These are phyloP conservation scores for Crataegus laevigata DNA, from an alignment of 306 rosid species.

Conservation along the genomic window DNA sequence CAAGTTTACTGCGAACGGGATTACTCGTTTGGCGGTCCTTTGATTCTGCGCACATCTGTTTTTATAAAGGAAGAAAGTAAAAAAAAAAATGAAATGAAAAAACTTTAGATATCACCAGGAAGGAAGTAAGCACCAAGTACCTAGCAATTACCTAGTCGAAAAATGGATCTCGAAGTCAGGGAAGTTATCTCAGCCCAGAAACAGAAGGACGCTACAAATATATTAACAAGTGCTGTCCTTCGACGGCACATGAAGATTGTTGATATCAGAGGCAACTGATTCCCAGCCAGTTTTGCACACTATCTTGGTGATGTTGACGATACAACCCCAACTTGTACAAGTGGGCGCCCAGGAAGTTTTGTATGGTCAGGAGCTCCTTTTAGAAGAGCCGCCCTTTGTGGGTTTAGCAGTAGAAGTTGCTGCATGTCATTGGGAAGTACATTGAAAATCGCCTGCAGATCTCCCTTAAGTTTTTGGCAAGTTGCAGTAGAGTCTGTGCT, in stretches of 20 bases:
- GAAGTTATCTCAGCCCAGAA: conserved; percentile 12
- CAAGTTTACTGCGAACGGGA: conserved; percentile 13
- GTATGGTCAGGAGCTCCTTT: conserved; percentile 35
- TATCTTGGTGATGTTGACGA: conserved; percentile 43
- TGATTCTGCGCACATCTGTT: conserved; percentile 16
- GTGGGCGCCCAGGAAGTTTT: conserved; percentile 48
- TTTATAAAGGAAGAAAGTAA: background rate
- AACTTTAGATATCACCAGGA: conserved; percentile 1
- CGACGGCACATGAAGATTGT: conserved; percentile 15
- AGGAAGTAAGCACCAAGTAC: conserved; percentile 3
- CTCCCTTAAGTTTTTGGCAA: conserved; percentile 50
- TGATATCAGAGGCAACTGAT: conserved; percentile 15
- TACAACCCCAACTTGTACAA: conserved; percentile 22
- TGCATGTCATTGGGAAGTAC: conserved; percentile 82
- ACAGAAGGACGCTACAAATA: conserved; percentile 19
- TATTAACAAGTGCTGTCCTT: conserved; percentile 19
- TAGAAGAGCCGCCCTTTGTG: conserved; percentile 65
- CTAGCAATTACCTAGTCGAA: conserved; percentile 13
- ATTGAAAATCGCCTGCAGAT: conserved; percentile 52
- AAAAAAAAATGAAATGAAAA: background rate
- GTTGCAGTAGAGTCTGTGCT: conserved; percentile 34
- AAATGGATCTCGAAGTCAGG: background rate
- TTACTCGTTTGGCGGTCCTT: conserved; percentile 5
- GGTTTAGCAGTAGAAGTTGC: conserved; percentile 70
- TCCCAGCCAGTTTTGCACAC: conserved; percentile 19